Evolutionary conservation across 2,329 filamentous ascomycete genomes (phyloP), one percentile per base, ranked within the genome.

Genomic region (Beauveria brongniartii): DNA sequence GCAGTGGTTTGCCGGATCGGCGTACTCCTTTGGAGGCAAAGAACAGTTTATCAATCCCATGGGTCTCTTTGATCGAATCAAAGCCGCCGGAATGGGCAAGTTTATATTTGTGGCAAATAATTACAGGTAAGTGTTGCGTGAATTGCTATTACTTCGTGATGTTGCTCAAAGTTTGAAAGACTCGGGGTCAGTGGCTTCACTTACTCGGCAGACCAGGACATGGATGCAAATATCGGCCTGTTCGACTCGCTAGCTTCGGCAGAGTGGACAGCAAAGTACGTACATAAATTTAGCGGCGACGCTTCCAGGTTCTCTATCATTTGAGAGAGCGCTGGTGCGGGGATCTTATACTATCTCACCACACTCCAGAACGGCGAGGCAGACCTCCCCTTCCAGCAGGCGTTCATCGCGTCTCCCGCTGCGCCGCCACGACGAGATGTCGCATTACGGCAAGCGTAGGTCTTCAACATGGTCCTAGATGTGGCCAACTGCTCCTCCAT

Each of bases 211-310:
- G 62, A 57, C 5, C 53, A 64, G 28, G 63, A 67, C 47, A 61
- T 67, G 53, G 62, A 61, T 24, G 64, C 57, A 34, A 67, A 66
- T 56, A 46, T 65, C 28, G 65, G 65, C 3, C 47, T 67, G 14
- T 62, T 61, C 22, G 65, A 67, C 44, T 63, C 59, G 20, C 61
- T 67, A 18, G 65, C 65, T 5, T 63, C 65, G 0, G 61, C 61
- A 3, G 48, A 62, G 43, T 67, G 65, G 64, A 67, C 64, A 8
- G 40, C 62, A 5, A 61, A 61, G 46, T 55, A 83, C 63, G 83
- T 84, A 59, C 71, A 78, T 64, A 69, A 76, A 12, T 86, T 85
- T 64, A 82, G 83, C 10, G 82, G 82, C 14, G 78, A 84, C 66
- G 70, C 75, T 3, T 68, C 73, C 3, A 72, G 74, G 16, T 76